Conservation (phyloP, 2,329 filamentous ascomycete species). For the Diplocarpon mali region DNA sequence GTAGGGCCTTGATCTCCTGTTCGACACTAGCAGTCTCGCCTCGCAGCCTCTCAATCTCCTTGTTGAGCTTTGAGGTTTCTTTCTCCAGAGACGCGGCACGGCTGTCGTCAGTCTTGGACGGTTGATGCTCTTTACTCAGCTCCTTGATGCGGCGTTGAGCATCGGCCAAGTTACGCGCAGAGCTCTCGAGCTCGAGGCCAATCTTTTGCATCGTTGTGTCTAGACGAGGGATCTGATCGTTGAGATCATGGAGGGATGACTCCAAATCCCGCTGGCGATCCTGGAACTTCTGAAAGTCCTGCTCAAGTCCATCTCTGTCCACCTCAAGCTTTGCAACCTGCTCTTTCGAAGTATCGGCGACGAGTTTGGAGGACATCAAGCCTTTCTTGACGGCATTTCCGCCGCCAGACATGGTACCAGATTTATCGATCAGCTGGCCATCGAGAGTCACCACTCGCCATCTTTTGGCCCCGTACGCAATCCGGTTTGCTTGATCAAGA, state of each 20-base stretch:
- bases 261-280: constrained; percentile 76
- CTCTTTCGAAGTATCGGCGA: constrained; percentile 77
- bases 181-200: constrained; percentile 76
- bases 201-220: constrained; percentile 91
- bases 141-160: constrained; percentile 78
- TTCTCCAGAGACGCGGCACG: constrained; percentile 64
- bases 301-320: constrained; percentile 76
- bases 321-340: constrained; percentile 78
- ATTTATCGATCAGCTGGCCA: constrained; percentile 93
- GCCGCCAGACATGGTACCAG: constrained; percentile 97
- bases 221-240: constrained; percentile 68
- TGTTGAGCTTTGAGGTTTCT: constrained; percentile 62
- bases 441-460: constrained; percentile 96
- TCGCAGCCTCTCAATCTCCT: constrained; percentile 69
- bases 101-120: constrained; percentile 68
- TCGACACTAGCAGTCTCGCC: constrained; percentile 83
- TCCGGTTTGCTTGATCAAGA: constrained; percentile 90
- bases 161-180: constrained; percentile 73
- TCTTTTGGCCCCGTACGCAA: constrained; percentile 84
- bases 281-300: constrained; percentile 74
- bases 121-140: constrained; percentile 67
- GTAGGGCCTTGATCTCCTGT: constrained; percentile 81
- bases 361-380: constrained; percentile 91
- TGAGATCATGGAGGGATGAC: constrained; percentile 56
- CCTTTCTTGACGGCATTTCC: constrained; percentile 83